phyloP scores from a whole-genome alignment of 768 basidiomycete genomes.

The Mycena epipterygia region DNA sequence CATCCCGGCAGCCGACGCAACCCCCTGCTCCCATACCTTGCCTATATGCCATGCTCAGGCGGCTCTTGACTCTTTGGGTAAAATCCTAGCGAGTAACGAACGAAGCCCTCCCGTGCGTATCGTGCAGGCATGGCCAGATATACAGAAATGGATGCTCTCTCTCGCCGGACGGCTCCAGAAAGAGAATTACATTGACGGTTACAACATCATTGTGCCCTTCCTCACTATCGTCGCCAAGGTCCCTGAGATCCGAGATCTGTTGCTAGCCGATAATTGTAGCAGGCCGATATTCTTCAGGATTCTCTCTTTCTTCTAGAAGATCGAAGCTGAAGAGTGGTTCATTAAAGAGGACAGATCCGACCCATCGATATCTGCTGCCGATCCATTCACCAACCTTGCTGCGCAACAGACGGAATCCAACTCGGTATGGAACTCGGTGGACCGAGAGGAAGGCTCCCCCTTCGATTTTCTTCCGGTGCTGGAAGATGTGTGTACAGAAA shows the following conservation, averaged over 20 bases:
- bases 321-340: not conserved
- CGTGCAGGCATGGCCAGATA: not conserved
- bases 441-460: too few relatives aligned
- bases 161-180: too few relatives aligned
- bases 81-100: too few relatives aligned
- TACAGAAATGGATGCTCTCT: not conserved
- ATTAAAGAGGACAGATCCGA: not conserved
- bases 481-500: not conserved
- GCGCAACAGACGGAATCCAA: too few relatives aligned
- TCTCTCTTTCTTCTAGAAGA: not conserved
- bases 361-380: not conserved
- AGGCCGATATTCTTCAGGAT: not conserved
- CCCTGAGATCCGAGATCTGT: not conserved
- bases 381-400: not conserved
- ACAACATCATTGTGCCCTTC: not conserved
- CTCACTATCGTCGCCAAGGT: not conserved
- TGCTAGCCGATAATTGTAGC: not conserved
- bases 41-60: too few relatives aligned
- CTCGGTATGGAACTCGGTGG: too few relatives aligned
- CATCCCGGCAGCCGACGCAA: too few relatives aligned
- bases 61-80: too few relatives aligned
- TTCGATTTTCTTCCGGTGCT: too few relatives aligned
- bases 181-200: not conserved
- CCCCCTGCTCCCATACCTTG: too few relatives aligned
- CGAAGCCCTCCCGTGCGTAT: not conserved